Base-by-base conservation (phyloP, 768 basidiomycete genomes). In the Amanita fuliginea region DNA sequence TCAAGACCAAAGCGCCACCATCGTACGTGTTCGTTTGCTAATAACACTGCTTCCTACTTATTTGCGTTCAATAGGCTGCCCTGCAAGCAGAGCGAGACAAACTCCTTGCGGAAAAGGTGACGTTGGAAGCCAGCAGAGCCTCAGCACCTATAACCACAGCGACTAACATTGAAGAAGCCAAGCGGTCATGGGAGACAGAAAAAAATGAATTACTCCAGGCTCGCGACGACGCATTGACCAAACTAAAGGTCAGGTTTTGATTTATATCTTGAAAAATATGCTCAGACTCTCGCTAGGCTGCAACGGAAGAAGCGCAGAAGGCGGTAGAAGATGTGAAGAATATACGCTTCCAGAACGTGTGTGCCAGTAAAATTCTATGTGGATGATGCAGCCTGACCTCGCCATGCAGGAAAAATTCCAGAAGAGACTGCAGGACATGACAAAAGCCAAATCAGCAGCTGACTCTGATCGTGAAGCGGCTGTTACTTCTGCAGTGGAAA, bases 31-130 rank as follows among this genome's bases (percentile, higher is more conserved):
- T 22, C 28, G 14, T 19, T 22, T 11, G 13, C 22, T 3, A 13
- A 13, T 49, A 39, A 1, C 42, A 13, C 42, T 7, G 8, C 3
- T 33, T 19, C 4, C 32, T 32, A 13, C 21, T 33, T 42, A 40
- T 37, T 53, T 42, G 51, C 56, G 14, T 14, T 18, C 37, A 14
- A 33, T 34, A 86, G 83, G 66, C 73, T 46, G 54, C 70, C 41
- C 61, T 87, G 22, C 70, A 64, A 47, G 70, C 73, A 39, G 80
- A 90, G 62, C 71, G 78, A 44, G 83, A 86, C 57, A 71, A 67
- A 44, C 63, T 88, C 14, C 65, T 82, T 22, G 71, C 70, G 0
- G 83, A 84, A 58, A 84, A 80, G 58, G 72, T 73, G 49, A 63
- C 64, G 18, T 73, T 60, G 73, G 67, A 62, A 46, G 54, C 62